A percentile compares a stretch with the other conserved stretches of the same genome.
phyloP scores from a whole-genome alignment of 345 rosid species.

The Streptanthus diversifolius region DNA sequence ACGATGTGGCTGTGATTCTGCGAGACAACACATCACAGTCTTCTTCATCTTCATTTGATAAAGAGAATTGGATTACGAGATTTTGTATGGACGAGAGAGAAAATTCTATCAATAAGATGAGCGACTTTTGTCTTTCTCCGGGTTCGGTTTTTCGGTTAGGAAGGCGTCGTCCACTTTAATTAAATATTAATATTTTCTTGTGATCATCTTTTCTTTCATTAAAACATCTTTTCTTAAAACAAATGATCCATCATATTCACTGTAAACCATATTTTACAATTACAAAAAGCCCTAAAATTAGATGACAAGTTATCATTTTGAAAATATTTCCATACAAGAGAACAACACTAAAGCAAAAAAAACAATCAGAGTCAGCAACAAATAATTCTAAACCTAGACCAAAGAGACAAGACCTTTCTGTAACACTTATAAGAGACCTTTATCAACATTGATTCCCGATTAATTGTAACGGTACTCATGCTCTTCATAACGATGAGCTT shows the following conservation, averaged over 20 bases:
- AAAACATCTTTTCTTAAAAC: neutral
- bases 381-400: slow-evolving; percentile 6
- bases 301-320: neutral
- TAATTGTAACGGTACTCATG: slow-evolving; percentile 33
- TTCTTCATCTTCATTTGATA: slow-evolving; percentile 4
- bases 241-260: neutral
- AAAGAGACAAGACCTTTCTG: neutral
- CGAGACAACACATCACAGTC: slow-evolving; percentile 26
- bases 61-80: slow-evolving; percentile 20
- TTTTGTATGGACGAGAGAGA: slow-evolving; percentile 32
- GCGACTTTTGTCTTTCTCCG: slow-evolving; percentile 1
- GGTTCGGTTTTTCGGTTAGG: slow-evolving; percentile 5
- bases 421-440: neutral
- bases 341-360: neutral
- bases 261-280: slow-evolving; percentile 5
- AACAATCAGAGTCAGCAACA: neutral
- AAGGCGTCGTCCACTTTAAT: neutral
- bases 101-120: slow-evolving; percentile 20
- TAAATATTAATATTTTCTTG: neutral
- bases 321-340: neutral
- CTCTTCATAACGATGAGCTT: slow-evolving; percentile 43
- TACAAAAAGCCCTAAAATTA: neutral
- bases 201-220: neutral
- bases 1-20: slow-evolving; percentile 17
- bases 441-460: neutral